Conservation (phyloP, 371 early-diverging fungal species). For the Mortierella sp. region DNA sequence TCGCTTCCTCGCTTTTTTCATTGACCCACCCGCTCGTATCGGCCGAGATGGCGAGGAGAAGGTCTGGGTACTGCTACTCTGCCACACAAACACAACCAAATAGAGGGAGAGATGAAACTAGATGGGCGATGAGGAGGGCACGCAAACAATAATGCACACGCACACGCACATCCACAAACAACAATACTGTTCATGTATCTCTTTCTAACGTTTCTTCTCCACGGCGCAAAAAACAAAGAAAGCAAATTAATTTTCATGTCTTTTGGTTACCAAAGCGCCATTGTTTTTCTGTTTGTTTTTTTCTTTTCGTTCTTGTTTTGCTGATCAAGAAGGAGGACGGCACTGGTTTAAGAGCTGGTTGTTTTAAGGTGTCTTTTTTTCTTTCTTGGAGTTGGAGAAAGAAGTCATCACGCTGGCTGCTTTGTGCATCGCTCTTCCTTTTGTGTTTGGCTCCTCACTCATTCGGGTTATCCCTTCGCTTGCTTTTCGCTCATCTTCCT, state of each 20-base stretch:
- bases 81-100: not conserved
- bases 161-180: not conserved
- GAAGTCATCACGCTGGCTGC: not conserved
- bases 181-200: not conserved
- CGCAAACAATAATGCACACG: not conserved
- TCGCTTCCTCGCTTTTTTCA: no score
- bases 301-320: not conserved
- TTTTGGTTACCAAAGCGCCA: constrained; percentile 1
- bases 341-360: not conserved
- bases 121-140: not conserved
- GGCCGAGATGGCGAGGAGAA: not conserved
- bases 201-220: not conserved
- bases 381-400: not conserved
- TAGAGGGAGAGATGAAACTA: not conserved
- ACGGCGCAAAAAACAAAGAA: not conserved
- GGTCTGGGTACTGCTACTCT: not conserved
- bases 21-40: no score
- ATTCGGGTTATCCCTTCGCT: not conserved
- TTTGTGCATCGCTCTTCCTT: not conserved
- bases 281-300: not conserved
- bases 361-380: constrained; percentile 1
- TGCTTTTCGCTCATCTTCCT: not conserved
- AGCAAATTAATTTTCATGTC: not conserved
- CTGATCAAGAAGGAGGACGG: not conserved
- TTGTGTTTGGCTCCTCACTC: not conserved